Evolutionary conservation across 306 rosid genomes (phyloP).

Genomic region (Calophaca sinica): DNA sequence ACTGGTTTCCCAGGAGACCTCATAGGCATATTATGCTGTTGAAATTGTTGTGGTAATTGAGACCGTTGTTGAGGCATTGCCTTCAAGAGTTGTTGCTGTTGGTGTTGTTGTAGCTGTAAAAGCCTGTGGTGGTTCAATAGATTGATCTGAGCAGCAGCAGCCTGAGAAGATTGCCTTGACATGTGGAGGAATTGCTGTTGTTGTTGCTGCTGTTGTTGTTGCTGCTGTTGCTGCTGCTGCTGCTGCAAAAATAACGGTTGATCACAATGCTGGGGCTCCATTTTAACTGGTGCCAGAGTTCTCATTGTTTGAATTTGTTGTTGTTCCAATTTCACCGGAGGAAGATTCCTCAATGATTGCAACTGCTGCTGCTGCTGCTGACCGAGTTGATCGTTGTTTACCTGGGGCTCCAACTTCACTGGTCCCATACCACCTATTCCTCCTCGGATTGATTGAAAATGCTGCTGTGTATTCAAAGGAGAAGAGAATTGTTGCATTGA

Average conservation of each 20-base stretch:
- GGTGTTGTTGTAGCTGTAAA: constrained; percentile 83
- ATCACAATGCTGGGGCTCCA: constrained; percentile 85
- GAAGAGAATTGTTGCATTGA: constrained; percentile 88
- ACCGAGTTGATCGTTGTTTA: constrained; percentile 76
- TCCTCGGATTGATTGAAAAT: constrained; percentile 82
- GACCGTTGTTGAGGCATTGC: constrained; percentile 88
- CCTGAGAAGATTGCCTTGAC: constrained; percentile 90
- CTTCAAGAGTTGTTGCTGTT: constrained; percentile 86
- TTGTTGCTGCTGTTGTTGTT: constrained; percentile 55
- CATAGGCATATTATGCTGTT: constrained; percentile 74
- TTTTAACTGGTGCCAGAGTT: constrained; percentile 63
- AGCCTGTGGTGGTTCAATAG: constrained; percentile 82
- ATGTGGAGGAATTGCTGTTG: constrained; percentile 79
- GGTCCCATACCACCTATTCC: constrained; percentile 71
- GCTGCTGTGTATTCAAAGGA: constrained; percentile 71
- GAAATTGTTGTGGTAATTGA: constrained; percentile 85
- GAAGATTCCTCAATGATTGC: constrained; percentile 71
- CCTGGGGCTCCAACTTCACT: constrained; percentile 89
- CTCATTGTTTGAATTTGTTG: constrained; percentile 75
- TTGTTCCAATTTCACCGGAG: constrained; percentile 81
- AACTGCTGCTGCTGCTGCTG: constrained; percentile 70
- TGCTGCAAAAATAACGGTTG: constrained; percentile 83
- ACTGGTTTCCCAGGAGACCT: constrained; percentile 82
- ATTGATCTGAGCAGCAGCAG: constrained; percentile 89
- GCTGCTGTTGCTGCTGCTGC: constrained; percentile 64